phyloP scores from a whole-genome alignment of 228 moss, liverwort and hornwort species.

The Sphagnum magellanicum region DNA sequence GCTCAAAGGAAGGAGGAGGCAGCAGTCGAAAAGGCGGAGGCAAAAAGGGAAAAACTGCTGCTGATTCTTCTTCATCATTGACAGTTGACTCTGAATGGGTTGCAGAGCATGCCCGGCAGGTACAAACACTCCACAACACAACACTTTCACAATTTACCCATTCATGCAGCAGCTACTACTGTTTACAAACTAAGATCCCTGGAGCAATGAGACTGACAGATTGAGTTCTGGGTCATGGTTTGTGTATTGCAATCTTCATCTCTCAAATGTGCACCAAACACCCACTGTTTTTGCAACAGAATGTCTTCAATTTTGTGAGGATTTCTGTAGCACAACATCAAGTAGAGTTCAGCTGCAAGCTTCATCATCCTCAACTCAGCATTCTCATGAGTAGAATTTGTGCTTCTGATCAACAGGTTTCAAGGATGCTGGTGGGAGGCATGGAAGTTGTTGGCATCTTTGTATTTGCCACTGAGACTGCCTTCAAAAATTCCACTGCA shows the following conservation, averaged over 20 bases:
- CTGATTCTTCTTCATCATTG: constrained; percentile 40
- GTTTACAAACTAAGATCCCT: background rate
- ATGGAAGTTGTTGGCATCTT: constrained; percentile 80
- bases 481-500: constrained; percentile 63
- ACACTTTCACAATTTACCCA: background rate
- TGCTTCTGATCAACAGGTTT: constrained; percentile 30
- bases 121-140: constrained; percentile 2
- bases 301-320: background rate
- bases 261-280: too few species aligned
- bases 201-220: background rate
- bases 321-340: background rate
- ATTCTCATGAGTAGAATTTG: too few species aligned
- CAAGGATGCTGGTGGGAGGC: constrained; percentile 93
- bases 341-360: background rate
- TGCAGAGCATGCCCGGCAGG: constrained; percentile 90
- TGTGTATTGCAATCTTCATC: too few species aligned
- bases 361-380: background rate
- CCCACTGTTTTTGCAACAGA: background rate
- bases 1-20: constrained; percentile 45
- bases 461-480: constrained; percentile 53
- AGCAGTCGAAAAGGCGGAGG: constrained; percentile 17
- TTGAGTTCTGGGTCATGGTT: too few species aligned
- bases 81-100: constrained; percentile 72
- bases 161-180: background rate
- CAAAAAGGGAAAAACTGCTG: constrained; percentile 49